phyloP scores from a whole-genome alignment of 2,329 filamentous ascomycete genomes.

The Colletotrichum siamense region DNA sequence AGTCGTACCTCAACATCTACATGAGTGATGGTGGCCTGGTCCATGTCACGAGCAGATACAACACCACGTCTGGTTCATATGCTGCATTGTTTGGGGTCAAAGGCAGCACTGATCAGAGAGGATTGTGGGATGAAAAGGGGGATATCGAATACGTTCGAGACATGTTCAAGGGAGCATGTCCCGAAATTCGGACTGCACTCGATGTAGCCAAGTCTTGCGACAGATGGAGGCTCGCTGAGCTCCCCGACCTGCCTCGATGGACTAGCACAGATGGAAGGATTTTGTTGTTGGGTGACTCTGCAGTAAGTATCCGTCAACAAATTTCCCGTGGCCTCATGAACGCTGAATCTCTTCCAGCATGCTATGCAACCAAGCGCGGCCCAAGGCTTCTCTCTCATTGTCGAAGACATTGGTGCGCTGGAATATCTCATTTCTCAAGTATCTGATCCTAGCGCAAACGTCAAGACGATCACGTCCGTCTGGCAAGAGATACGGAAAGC shows the following conservation, averaged over 20 bases:
- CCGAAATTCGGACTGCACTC: constrained; percentile 20
- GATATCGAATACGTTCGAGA: constrained; percentile 26
- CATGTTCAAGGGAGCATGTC: constrained; percentile 12
- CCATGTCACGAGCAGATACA: constrained; percentile 21
- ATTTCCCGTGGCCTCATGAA: rapidly evolving
- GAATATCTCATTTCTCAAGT: neutral
- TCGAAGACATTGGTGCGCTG: neutral
- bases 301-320: neutral
- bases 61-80: constrained; percentile 5
- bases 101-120: constrained; percentile 24
- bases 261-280: constrained; percentile 22
- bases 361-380: neutral
- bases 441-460: neutral
- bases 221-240: constrained; percentile 26
- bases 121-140: constrained; percentile 28
- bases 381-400: neutral
- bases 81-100: constrained; percentile 23
- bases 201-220: constrained; percentile 20
- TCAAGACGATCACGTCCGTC: neutral
- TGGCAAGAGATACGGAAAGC: constrained; percentile 26
- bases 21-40: constrained; percentile 21
- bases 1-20: constrained; percentile 25
- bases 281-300: constrained; percentile 24
- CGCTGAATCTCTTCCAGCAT: neutral
- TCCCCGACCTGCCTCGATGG: constrained; percentile 27